Base-by-base conservation (phyloP, 2,329 filamentous ascomycete species). In the Delphinella strobiligena region DNA sequence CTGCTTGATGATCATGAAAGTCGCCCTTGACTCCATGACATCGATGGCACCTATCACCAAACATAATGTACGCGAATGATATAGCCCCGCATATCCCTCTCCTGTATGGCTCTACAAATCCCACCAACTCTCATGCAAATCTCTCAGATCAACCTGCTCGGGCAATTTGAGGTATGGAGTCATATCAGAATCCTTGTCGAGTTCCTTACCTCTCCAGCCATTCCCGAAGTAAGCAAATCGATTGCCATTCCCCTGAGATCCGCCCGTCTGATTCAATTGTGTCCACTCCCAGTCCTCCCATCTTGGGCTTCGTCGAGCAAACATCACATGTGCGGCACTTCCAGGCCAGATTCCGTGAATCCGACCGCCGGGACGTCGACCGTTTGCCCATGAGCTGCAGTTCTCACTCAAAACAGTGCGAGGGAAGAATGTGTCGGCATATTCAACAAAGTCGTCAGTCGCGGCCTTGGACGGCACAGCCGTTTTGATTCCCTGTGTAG, bases 351-450 rank as follows among this genome's bases (percentile, higher is more conserved):
- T 53, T 0, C 78, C 80, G 45, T 82, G 76, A 17, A 85, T 75
- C 3, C 78, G 62, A 0, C 67, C 71, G 0, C 78, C 79, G 0
- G 78, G 71, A 4, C 61, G 60, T 0, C 75, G 75, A 10, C 80
- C 75, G 44, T 85, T 85, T 43, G 80, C 81, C 81, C 81, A 85
- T 0, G 74, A 80, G 31, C 72, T 75, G 54, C 80, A 85, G 41
- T 74, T 71, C 38, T 79, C 74, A 0, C 68, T 66, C 41, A 79
- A 56, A 29, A 71, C 69, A 2, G 68, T 72, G 11, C 61, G 63
- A 1, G 67, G 65, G 47, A 68, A 70, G 51, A 70, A 72, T 0
- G 58, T 56, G 44, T 73, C 69, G 33, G 48, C 49, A 40, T 55
- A 58, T 30, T 41, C 40, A 2, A 51, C 43, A 38, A 60, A 56